Percentiles rank a stretch among this genome's conserved stretches.
These are phyloP conservation scores for Plantago ovata DNA, from an alignment of 257 asterid genomes.

Conservation along the genomic window DNA sequence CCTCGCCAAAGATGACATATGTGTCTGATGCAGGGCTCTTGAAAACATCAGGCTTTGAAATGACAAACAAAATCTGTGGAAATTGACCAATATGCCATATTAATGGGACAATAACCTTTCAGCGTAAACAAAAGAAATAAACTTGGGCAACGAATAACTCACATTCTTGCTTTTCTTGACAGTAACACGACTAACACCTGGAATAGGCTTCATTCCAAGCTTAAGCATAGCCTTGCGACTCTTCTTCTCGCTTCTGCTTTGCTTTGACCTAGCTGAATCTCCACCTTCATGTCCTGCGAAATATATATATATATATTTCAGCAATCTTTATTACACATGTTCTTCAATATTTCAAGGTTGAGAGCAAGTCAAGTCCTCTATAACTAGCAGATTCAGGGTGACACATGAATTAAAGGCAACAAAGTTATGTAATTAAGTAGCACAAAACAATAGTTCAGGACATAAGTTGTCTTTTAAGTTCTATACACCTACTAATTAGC, in stretches of 20 bases:
- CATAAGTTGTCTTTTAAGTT: too few relatives aligned
- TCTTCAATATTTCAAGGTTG: too few relatives aligned
- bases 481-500: too few relatives aligned
- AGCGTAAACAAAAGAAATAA: neutral
- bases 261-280: slow-evolving; percentile 31
- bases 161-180: slow-evolving; percentile 39
- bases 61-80: slow-evolving; percentile 54
- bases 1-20: slow-evolving; percentile 74
- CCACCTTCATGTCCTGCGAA: slow-evolving; percentile 29
- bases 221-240: slow-evolving; percentile 41
- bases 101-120: neutral
- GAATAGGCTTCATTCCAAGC: slow-evolving; percentile 34
- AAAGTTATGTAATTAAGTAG: too few relatives aligned
- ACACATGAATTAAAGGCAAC: too few relatives aligned
- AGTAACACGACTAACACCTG: slow-evolving; percentile 32
- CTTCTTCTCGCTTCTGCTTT: slow-evolving; percentile 39
- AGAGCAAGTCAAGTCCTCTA: too few relatives aligned
- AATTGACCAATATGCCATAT: neutral
- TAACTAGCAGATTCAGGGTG: too few relatives aligned
- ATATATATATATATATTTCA: too few relatives aligned
- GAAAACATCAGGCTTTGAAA: slow-evolving; percentile 79
- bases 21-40: slow-evolving; percentile 79
- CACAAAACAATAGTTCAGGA: too few relatives aligned
- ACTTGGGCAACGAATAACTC: neutral
- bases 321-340: too few relatives aligned